phyloP scores from a whole-genome alignment of 1,139 yeast genomes.

The Petasospora fabianii region DNA sequence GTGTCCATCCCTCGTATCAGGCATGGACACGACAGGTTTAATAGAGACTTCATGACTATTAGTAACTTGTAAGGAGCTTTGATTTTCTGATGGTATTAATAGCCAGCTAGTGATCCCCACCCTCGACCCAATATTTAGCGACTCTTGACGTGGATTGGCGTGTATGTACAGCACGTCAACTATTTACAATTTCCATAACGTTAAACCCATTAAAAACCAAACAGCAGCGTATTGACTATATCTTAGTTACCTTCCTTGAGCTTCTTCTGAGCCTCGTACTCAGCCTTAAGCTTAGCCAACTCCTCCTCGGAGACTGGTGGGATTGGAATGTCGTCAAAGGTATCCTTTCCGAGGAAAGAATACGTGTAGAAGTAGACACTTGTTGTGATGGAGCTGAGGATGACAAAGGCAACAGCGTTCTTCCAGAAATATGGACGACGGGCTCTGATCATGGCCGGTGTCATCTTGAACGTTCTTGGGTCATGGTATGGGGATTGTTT shows the following conservation, averaged over 20 bases:
- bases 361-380: slow-evolving; percentile 76
- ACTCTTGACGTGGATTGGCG: not conserved
- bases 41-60: too few relatives aligned
- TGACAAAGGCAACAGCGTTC: slow-evolving; percentile 60
- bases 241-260: slow-evolving; percentile 1
- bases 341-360: slow-evolving; percentile 70
- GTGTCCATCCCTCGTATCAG: too few relatives aligned
- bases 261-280: slow-evolving; percentile 49
- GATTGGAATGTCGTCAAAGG: slow-evolving; percentile 84
- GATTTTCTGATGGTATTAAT: not conserved
- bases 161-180: slow-evolving; percentile 5
- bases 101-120: too few relatives aligned
- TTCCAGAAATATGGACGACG: slow-evolving; percentile 80
- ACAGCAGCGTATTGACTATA: too few relatives aligned
- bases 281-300: slow-evolving; percentile 64
- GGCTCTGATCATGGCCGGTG: slow-evolving; percentile 90
- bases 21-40: too few relatives aligned
- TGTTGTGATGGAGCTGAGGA: slow-evolving; percentile 57
- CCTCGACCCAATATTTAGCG: too few relatives aligned
- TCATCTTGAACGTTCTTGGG: slow-evolving; percentile 79
- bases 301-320: slow-evolving; percentile 87
- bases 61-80: too few relatives aligned
- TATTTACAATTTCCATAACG: slow-evolving; percentile 6
- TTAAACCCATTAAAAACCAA: not conserved
- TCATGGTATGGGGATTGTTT: slow-evolving; percentile 55